These are phyloP conservation scores for Asterophora lycoperdoides DNA, from an alignment of 768 basidiomycete genomes.

Conservation along the genomic window DNA sequence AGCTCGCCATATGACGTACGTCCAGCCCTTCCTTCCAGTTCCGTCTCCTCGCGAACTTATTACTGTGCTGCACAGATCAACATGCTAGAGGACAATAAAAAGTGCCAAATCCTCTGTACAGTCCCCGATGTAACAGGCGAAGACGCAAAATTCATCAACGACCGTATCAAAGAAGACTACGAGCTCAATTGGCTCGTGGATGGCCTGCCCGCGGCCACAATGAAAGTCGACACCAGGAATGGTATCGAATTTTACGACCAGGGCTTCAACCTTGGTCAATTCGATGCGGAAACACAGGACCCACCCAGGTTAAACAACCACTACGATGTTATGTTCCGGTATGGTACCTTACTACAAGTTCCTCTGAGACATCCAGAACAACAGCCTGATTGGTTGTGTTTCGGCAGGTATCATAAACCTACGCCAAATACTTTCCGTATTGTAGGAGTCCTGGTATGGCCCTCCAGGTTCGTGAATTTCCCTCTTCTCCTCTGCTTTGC, in stretches of 20 bases:
- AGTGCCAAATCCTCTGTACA: conserved; percentile 75
- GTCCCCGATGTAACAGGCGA: conserved; percentile 51
- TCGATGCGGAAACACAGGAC: conserved; percentile 53
- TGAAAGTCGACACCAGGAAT: conserved; percentile 76
- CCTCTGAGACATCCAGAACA: not conserved
- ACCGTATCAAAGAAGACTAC: conserved; percentile 88
- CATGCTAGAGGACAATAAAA: conserved; percentile 73
- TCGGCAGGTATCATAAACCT: conserved; percentile 72
- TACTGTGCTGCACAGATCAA: conserved; percentile 47
- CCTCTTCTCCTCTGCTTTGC: not conserved
- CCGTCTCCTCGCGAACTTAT: not conserved
- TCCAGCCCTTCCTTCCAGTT: conserved; percentile 5
- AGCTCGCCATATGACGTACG: conserved; percentile 83
- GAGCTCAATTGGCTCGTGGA: conserved; percentile 94
- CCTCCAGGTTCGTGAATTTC: conserved; percentile 33
- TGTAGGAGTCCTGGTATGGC: conserved; percentile 90
- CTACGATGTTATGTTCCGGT: conserved; percentile 83
- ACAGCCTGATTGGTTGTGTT: conserved; percentile 4
- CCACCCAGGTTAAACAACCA: conserved; percentile 85
- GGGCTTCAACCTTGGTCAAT: conserved; percentile 89
- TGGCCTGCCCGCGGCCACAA: conserved; percentile 90
- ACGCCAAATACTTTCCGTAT: conserved; percentile 71
- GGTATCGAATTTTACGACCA: conserved; percentile 90
- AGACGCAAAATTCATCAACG: conserved; percentile 86
- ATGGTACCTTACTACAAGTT: not conserved